Evolutionary conservation across 2,329 filamentous ascomycete genomes (phyloP).

Genomic region (Ascochyta fabae): DNA sequence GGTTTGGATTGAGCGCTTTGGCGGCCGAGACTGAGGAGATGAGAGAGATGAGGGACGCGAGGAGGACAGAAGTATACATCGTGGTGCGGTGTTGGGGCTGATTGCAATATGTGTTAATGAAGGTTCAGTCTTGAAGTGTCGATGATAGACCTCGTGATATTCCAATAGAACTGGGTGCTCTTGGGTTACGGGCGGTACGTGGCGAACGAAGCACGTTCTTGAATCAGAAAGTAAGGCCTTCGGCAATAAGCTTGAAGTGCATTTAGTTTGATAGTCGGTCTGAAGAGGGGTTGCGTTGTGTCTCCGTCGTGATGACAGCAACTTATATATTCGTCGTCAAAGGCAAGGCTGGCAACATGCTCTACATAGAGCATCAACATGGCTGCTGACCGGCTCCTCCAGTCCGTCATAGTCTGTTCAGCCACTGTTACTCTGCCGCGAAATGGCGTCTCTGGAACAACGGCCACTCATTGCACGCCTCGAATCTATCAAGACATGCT

Average conservation of each 20-base stretch:
- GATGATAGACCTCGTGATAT: slow-evolving; percentile 1
- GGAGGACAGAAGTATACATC: slow-evolving; percentile 7
- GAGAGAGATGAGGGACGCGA: slow-evolving; percentile 15
- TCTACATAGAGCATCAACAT: slow-evolving; percentile 13
- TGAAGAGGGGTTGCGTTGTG: not conserved
- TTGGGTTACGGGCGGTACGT: slow-evolving; percentile 3
- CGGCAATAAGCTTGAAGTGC: not conserved
- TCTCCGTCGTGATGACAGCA: not conserved
- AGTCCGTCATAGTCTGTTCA: slow-evolving; percentile 29
- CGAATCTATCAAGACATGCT: not conserved
- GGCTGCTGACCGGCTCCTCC: slow-evolving; percentile 29
- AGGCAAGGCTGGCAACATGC: slow-evolving; percentile 15
- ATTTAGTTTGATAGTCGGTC: not conserved
- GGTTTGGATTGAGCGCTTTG: slow-evolving; percentile 49
- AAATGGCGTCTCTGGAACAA: slow-evolving; percentile 20
- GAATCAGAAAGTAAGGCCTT: not conserved
- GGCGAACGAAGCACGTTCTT: not conserved
- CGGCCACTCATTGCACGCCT: slow-evolving; percentile 15
- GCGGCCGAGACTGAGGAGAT: slow-evolving; percentile 48
- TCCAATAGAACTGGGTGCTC: slow-evolving; percentile 2
- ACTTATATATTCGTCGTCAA: slow-evolving; percentile 24
- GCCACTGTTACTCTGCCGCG: slow-evolving; percentile 38
- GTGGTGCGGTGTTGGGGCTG: not conserved
- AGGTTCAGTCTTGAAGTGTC: not conserved
- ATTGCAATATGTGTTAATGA: not conserved